phyloP scores from a whole-genome alignment of 345 rosid genomes.

The Citrus hindsii region DNA sequence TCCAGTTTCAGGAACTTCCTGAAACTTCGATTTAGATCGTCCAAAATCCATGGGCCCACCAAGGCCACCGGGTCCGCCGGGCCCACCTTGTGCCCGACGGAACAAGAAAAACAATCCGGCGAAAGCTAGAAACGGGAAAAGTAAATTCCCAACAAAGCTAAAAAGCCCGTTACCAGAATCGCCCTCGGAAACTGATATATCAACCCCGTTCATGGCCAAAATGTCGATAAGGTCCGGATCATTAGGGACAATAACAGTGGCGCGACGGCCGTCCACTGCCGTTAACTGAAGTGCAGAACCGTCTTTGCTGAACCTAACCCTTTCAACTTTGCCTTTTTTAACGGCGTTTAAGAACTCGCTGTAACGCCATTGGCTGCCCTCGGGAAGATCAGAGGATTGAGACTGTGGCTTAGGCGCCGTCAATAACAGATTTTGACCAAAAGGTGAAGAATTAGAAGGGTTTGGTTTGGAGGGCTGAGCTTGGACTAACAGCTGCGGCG shows the following conservation, averaged over 20 bases:
- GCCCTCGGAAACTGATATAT: slow-evolving; percentile 75
- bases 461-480: slow-evolving; percentile 42
- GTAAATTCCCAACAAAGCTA: slow-evolving; percentile 52
- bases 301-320: slow-evolving; percentile 76
- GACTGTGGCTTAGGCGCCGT: slow-evolving; percentile 64
- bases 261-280: slow-evolving; percentile 69
- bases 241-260: slow-evolving; percentile 54
- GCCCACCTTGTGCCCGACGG: slow-evolving; percentile 67
- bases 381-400: slow-evolving; percentile 59
- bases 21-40: slow-evolving; percentile 72
- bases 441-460: slow-evolving; percentile 40
- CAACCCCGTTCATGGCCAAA: slow-evolving; percentile 74
- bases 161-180: slow-evolving; percentile 65
- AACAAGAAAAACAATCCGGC: slow-evolving; percentile 65
- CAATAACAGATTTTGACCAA: slow-evolving; percentile 42
- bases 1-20: slow-evolving; percentile 85
- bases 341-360: slow-evolving; percentile 78
- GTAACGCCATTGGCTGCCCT: slow-evolving; percentile 74
- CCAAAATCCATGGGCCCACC: slow-evolving; percentile 92
- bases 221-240: slow-evolving; percentile 75
- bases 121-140: slow-evolving; percentile 63
- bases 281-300: slow-evolving; percentile 61
- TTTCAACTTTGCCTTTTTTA: slow-evolving; percentile 69
- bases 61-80: slow-evolving; percentile 79
- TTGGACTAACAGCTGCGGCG: slow-evolving; percentile 37